Conservation (phyloP, 192 early-diverging fungal species). For the Pilobolus umbonatus region DNA sequence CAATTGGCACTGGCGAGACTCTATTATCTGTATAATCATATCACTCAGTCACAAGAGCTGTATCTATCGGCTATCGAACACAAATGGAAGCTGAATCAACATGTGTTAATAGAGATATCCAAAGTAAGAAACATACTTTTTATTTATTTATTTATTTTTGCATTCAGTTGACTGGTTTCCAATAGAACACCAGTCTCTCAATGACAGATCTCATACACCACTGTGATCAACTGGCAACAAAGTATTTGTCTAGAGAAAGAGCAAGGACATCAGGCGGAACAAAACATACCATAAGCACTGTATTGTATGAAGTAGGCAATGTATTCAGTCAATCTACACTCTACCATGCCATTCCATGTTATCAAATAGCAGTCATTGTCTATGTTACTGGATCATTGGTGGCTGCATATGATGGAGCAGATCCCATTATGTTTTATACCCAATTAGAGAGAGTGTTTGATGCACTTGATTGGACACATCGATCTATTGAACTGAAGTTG, state of each 20-base stretch:
- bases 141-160: neutral
- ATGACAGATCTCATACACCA: neutral
- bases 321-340: neutral
- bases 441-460: neutral
- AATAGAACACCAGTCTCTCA: neutral
- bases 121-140: constrained; percentile 18
- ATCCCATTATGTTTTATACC: neutral
- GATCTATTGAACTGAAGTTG: constrained; percentile 6
- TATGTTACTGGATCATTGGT: neutral
- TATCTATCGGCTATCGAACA: constrained; percentile 36
- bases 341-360: neutral
- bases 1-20: constrained; percentile 39
- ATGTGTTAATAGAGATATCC: constrained; percentile 26
- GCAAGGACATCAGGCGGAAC: neutral
- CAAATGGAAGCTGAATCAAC: constrained; percentile 35
- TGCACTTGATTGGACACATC: neutral
- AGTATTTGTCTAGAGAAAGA: constrained; percentile 10
- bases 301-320: constrained; percentile 13
- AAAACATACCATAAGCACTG: constrained; percentile 8
- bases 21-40: constrained; percentile 23
- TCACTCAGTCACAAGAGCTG: constrained; percentile 10
- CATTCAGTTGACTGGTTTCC: neutral
- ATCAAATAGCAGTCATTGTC: constrained; percentile 1
- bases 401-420: neutral
- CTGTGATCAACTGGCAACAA: constrained; percentile 6